A percentile compares a stretch with the other conserved stretches of the same genome.
phyloP scores from a whole-genome alignment of 495 filamentous ascomycete genomes.

The Penicillium nucicola region DNA sequence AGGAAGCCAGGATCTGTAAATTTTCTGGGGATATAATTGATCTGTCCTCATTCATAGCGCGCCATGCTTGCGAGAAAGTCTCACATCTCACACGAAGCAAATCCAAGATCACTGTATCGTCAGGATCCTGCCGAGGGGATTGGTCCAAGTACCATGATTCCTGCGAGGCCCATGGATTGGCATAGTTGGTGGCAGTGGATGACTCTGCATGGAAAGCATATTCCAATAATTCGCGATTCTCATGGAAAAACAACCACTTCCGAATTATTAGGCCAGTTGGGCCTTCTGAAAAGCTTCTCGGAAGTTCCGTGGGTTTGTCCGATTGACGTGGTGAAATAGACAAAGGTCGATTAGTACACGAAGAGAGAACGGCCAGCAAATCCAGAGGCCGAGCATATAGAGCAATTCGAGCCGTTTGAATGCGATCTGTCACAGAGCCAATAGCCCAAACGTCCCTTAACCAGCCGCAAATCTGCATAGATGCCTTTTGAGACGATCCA shows the following conservation, averaged over 20 bases:
- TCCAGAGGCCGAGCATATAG: conserved; percentile 39
- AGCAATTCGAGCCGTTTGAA: conserved; percentile 41
- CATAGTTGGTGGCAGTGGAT: conserved; percentile 15
- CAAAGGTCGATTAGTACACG: conserved; percentile 39
- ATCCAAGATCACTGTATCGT: conserved; percentile 43
- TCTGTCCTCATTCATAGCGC: conserved; percentile 34
- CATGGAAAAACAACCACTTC: conserved; percentile 36
- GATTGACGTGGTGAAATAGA: conserved; percentile 14
- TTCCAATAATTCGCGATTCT: conserved; percentile 30
- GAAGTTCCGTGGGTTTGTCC: not conserved
- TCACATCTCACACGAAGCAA: conserved; percentile 45
- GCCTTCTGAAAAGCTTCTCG: conserved; percentile 4
- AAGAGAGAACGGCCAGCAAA: conserved; percentile 34
- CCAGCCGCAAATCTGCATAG: conserved; percentile 74
- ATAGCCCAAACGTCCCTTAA: conserved; percentile 75
- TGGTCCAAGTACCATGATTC: conserved; percentile 17
- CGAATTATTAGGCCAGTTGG: conserved; percentile 28
- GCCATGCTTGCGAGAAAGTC: conserved; percentile 43
- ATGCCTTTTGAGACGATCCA: conserved; percentile 58
- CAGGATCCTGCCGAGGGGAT: conserved; percentile 30
- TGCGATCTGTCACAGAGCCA: conserved; percentile 47
- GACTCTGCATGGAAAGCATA: conserved; percentile 32
- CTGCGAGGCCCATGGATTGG: conserved; percentile 27
- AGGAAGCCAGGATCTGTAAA: conserved; percentile 45
- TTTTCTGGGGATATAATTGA: conserved; percentile 45